Percentiles rank a stretch among this genome's conserved stretches.
Conservation (phyloP, 2,329 filamentous ascomycete species). For the Berkeleyomyces basicola region DNA sequence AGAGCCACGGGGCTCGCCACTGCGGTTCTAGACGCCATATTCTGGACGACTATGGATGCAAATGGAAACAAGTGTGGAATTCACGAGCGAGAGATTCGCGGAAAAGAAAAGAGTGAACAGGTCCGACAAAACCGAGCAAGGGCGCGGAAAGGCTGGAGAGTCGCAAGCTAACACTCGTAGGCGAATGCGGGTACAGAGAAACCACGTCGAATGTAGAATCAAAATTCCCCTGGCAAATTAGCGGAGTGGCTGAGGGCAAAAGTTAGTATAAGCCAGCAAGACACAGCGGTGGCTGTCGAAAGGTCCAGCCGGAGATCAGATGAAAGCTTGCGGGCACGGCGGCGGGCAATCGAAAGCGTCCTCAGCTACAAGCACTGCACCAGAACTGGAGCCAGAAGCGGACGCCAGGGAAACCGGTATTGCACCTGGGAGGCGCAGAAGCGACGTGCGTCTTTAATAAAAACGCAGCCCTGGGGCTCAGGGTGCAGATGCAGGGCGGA, state of each 20-base stretch:
- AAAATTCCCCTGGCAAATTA: neutral
- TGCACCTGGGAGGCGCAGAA: neutral
- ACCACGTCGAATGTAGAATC: too few relatives aligned
- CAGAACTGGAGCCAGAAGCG: neutral
- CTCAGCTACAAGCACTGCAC: neutral
- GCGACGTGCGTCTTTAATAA: neutral
- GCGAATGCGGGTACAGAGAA: too few relatives aligned
- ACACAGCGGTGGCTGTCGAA: neutral
- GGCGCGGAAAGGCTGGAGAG: conserved; percentile 1
- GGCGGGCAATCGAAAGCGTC: neutral
- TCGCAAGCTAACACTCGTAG: too few relatives aligned
- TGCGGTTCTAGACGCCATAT: conserved; percentile 32
- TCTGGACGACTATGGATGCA: neutral
- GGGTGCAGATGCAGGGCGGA: neutral
- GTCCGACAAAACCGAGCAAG: conserved; percentile 6
- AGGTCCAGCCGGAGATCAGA: too few relatives aligned
- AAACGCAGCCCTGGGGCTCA: neutral
- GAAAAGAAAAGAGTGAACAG: neutral
- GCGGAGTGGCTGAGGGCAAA: neutral
- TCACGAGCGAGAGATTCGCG: neutral
- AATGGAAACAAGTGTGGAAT: neutral
- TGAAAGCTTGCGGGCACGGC: too few relatives aligned
- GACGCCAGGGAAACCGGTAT: neutral
- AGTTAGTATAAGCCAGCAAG: neutral
- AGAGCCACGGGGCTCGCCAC: conserved; percentile 27